These are phyloP conservation scores for Pestalotiopsis sp. DNA, from an alignment of 2,329 filamentous ascomycete genomes.

Conservation along the genomic window DNA sequence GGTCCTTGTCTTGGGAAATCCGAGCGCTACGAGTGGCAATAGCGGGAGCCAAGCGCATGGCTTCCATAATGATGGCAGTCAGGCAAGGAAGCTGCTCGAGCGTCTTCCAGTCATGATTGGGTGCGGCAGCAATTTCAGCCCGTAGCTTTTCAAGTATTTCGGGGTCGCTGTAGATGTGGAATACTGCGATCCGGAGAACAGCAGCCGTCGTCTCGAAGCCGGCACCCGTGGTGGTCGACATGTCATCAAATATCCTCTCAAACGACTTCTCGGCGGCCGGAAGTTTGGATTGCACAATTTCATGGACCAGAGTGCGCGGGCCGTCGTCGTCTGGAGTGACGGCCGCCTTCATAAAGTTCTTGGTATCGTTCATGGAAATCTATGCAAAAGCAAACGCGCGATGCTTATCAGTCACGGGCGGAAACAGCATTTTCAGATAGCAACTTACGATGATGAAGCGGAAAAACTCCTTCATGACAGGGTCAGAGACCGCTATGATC, in stretches of 20 bases:
- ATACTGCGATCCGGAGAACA: not conserved
- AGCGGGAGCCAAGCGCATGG: conserved; percentile 46
- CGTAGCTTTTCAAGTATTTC: not conserved
- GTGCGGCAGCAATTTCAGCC: not conserved
- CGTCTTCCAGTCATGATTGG: not conserved
- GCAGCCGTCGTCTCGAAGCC: conserved; percentile 8
- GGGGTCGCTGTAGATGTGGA: not conserved
- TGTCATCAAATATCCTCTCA: not conserved
- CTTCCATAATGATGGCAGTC: conserved; percentile 48
- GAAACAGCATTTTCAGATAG: not conserved
- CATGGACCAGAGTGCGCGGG: not conserved
- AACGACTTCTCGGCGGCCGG: not conserved
- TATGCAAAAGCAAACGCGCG: not conserved
- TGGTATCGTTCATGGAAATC: not conserved
- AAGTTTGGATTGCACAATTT: not conserved
- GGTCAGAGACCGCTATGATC: conserved; percentile 16
- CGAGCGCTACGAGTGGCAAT: conserved; percentile 45
- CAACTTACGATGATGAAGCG: conserved; percentile 9
- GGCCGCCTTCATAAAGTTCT: not conserved
- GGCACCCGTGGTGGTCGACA: not conserved
- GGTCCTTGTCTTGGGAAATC: conserved; percentile 36
- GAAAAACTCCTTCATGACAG: conserved; percentile 12
- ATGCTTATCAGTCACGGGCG: not conserved
- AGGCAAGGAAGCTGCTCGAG: conserved; percentile 40
- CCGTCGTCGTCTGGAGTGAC: not conserved